phyloP scores from a whole-genome alignment of 352 stramenopile genomes.

The Phytopythium ostracodes region DNA sequence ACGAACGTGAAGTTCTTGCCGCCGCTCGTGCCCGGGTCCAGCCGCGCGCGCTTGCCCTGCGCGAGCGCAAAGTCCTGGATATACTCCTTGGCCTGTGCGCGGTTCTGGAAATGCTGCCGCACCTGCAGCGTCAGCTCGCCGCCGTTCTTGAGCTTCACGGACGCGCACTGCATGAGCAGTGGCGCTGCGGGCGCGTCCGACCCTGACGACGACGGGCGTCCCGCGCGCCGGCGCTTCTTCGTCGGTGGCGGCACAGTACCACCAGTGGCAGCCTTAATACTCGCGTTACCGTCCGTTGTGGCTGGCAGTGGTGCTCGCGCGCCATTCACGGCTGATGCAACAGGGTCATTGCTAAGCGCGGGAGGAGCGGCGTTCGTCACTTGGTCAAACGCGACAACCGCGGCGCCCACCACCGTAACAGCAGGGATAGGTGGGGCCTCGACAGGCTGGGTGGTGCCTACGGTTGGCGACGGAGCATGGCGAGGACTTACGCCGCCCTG shows the following conservation, averaged over 20 bases:
- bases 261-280: too few relatives aligned
- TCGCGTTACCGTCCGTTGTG: background rate
- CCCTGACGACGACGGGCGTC: background rate
- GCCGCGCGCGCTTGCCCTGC: conserved; percentile 33
- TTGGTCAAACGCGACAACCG: background rate
- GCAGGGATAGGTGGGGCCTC: background rate
- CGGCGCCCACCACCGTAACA: too few relatives aligned
- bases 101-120: conserved; percentile 30
- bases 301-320: background rate
- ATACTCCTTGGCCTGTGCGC: conserved; percentile 33
- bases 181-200: background rate
- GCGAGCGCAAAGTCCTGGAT: conserved; percentile 49
- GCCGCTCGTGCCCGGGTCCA: conserved; percentile 32
- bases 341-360: too few relatives aligned
- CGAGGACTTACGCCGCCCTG: background rate
- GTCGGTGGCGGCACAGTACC: background rate
- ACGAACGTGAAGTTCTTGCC: conserved; percentile 51
- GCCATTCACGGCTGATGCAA: too few relatives aligned
- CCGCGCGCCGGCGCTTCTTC: conserved; percentile 22
- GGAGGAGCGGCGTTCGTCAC: too few relatives aligned
- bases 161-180: conserved; percentile 17
- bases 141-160: conserved; percentile 26
- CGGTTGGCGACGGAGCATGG: background rate
- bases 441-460: too few relatives aligned
- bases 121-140: conserved; percentile 26